These are phyloP conservation scores for Termitomyces sp. DNA, from an alignment of 768 basidiomycete genomes.

Conservation along the genomic window DNA sequence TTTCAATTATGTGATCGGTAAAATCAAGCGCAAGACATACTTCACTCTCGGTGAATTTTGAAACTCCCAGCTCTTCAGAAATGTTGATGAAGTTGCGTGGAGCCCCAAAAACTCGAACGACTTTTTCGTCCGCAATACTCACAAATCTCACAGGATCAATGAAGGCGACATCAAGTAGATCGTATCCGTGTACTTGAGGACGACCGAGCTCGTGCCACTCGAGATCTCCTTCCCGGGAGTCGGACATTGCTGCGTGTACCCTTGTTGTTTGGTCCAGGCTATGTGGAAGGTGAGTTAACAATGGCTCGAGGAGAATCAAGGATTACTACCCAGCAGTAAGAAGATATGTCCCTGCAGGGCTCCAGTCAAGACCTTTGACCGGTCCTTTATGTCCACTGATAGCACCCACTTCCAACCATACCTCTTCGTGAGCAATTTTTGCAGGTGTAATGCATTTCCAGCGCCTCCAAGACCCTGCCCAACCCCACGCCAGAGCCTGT, in stretches of 20 bases:
- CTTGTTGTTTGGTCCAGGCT: conserved; percentile 92
- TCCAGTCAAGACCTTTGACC: conserved; percentile 83
- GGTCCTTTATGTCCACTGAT: conserved; percentile 81
- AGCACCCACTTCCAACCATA: conserved; percentile 76
- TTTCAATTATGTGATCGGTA: not conserved
- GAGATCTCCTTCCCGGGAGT: conserved; percentile 2
- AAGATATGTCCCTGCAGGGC: conserved; percentile 78
- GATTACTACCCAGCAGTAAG: conserved; percentile 72
- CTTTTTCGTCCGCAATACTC: conserved; percentile 95
- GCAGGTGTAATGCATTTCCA: conserved; percentile 48
- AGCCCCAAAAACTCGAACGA: conserved; percentile 89
- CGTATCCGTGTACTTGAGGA: conserved; percentile 97
- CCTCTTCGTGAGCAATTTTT: conserved; percentile 25
- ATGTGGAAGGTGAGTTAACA: conserved; percentile 6
- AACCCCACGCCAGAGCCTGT: conserved; percentile 81
- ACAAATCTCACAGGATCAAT: conserved; percentile 73
- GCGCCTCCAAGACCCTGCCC: conserved; percentile 91
- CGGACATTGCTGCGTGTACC: conserved; percentile 62
- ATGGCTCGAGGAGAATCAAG: not conserved
- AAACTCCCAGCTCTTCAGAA: conserved; percentile 45
- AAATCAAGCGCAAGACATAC: conserved; percentile 25
- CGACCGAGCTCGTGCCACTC: conserved; percentile 85
- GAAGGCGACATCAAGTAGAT: conserved; percentile 76
- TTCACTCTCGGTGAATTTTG: conserved; percentile 41
- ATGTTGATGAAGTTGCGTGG: conserved; percentile 72